phyloP scores from a whole-genome alignment of 169 alveolate genomes.

The Babesia caballi region DNA sequence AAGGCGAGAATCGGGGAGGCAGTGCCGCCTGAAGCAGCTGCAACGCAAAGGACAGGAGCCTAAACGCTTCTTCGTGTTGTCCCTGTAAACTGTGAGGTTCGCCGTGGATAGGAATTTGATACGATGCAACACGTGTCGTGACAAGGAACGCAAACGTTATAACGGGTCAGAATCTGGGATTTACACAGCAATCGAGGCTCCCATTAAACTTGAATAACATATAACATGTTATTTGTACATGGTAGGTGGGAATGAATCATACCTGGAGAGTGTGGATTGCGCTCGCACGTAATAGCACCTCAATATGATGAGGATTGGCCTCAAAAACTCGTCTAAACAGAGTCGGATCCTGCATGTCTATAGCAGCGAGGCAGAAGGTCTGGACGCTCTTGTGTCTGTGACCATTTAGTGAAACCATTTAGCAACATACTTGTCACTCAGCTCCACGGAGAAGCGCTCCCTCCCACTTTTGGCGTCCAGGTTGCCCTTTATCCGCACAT shows the following conservation, averaged over 20 bases:
- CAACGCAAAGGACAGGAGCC: conserved; percentile 2
- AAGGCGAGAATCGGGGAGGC: conserved; percentile 43
- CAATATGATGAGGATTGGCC: conserved; percentile 42
- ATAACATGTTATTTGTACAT: too few relatives aligned
- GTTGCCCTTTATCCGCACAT: background rate
- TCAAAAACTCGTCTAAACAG: conserved; percentile 15
- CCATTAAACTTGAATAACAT: too few relatives aligned
- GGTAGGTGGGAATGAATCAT: too few relatives aligned
- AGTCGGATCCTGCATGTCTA: conserved; percentile 36
- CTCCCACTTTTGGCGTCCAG: background rate
- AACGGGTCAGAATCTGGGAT: too few relatives aligned
- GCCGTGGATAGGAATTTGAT: too few relatives aligned
- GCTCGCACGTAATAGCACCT: conserved; percentile 37
- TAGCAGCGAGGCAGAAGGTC: conserved; percentile 24
- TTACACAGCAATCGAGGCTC: too few relatives aligned
- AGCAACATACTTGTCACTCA: background rate
- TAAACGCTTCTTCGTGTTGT: conserved; percentile 54
- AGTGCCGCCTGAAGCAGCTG: conserved; percentile 32
- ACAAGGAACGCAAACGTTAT: too few relatives aligned
- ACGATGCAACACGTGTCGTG: too few relatives aligned
- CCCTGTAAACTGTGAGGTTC: conserved; percentile 12
- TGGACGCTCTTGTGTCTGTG: conserved; percentile 39
- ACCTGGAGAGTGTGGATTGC: conserved; percentile 44
- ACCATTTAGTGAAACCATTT: background rate
- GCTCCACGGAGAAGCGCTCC: conserved; percentile 14